Evolutionary conservation across 2,329 filamentous ascomycete genomes (phyloP).

Genomic region (Aspergillus quadricinctus): DNA sequence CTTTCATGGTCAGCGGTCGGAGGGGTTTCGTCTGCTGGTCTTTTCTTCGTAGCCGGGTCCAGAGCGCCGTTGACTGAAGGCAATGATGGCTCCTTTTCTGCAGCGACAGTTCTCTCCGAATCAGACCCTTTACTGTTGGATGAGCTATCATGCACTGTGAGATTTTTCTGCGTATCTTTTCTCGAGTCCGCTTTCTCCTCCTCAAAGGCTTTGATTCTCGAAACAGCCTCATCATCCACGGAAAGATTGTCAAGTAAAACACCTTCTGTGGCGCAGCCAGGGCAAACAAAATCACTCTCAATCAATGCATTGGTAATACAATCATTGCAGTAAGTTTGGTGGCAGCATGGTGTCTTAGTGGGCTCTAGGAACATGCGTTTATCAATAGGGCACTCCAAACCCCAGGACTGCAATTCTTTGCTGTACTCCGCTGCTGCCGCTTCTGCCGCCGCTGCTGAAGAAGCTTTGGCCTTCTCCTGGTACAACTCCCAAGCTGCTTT

Average conservation of each 20-base stretch:
- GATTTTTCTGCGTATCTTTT: conserved; percentile 40
- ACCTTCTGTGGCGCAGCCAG: conserved; percentile 82
- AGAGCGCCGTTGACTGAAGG: conserved; percentile 28
- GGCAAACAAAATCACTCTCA: conserved; percentile 96
- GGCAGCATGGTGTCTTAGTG: conserved; percentile 98
- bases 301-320: conserved; percentile 99
- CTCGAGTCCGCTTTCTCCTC: conserved; percentile 47
- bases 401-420: conserved; percentile 82
- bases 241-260: conserved; percentile 90
- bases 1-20: conserved; percentile 50
- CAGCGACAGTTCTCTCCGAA: conserved; percentile 7
- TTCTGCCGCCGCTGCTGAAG: conserved; percentile 75
- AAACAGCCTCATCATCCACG: conserved; percentile 71
- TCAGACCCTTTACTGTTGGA: conserved; percentile 15
- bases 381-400: conserved; percentile 91
- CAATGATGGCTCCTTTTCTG: conserved; percentile 23
- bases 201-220: conserved; percentile 73
- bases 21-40: conserved; percentile 69
- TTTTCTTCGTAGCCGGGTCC: conserved; percentile 62
- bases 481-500: conserved; percentile 96
- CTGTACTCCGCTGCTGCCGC: conserved; percentile 72
- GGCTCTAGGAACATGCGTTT: conserved; percentile 97
- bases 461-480: conserved; percentile 87
- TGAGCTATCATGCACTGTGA: conserved; percentile 22
- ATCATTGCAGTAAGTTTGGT: conserved; percentile 97